Base-by-base conservation (phyloP, 805 yeast genomes). In the Metschnikowia chrysomelidarum region DNA sequence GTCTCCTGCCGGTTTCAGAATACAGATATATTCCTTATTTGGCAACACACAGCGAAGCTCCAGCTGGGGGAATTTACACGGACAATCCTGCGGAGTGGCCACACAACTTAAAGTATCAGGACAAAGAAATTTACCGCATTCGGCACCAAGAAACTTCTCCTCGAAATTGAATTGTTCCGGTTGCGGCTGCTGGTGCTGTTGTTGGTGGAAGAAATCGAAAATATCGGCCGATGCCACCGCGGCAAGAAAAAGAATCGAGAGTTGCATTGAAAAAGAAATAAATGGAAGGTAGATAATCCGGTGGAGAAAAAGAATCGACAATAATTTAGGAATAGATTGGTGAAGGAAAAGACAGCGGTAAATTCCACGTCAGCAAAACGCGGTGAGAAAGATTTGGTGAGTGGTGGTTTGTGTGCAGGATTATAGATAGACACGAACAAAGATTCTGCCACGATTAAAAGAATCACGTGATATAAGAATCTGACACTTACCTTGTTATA, bases 1-100 rank as follows among this genome's bases (percentile, higher is more conserved):
- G 5, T 62, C 43, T 9, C 67, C 63, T 23, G 86, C 78, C 1
- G 95, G 91, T 47, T 82, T 84, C 14, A 96, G 83, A 26, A 93
- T 82, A 58, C 98, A 93, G 11, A 89, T 70, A 53, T 67, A 82
- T 36, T 75, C 75, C 13, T 77, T 71, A 44, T 76, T 80, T 0
- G 96, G 95, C 25, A 86, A 64, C 2, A 73, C 55, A 59, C 98
- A 93, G 52, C 86, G 83, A 42, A 85, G 52, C 56, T 91, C 96
- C 1, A 94, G 80, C 40, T 79, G 76, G 1, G 96, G 93, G 54
- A 78, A 91, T 2, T 87, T 87, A 57, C 98, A 93, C 2, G 97
- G 96, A 57, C 98, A 93, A 33, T 81, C 84, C 6, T 70, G 47
- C 0, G 87, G 77, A 1, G 60, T 50, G 2, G 71, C 69, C 0